Evolutionary conservation across 2,329 filamentous ascomycete genomes (phyloP).

Genomic region (Ceratocystis harringtonii): DNA sequence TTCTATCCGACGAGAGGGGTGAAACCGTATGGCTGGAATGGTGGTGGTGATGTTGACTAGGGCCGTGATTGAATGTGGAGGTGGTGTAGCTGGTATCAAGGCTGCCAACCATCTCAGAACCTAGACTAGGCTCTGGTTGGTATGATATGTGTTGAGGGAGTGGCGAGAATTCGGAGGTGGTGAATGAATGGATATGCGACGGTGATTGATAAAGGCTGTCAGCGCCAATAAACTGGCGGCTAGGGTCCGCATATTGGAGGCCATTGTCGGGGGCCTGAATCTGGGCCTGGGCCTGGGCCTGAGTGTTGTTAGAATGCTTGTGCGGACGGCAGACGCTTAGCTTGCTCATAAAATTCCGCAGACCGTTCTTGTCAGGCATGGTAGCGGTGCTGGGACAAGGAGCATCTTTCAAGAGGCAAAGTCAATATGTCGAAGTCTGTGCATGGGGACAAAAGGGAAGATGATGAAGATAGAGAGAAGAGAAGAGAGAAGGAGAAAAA

Average conservation of each 20-base stretch:
- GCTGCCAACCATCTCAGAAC: neutral
- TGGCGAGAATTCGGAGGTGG: neutral
- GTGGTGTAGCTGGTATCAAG: neutral
- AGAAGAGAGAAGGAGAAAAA: neutral
- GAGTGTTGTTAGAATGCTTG: neutral
- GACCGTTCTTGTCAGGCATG: conserved; percentile 8
- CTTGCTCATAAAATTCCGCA: conserved; percentile 4
- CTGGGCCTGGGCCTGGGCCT: no score
- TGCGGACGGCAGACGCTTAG: neutral
- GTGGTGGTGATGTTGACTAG: neutral
- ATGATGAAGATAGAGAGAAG: neutral
- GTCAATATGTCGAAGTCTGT: neutral
- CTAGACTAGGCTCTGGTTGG: neutral
- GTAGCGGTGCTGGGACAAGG: neutral
- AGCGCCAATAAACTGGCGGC: neutral
- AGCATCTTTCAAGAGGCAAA: conserved; percentile 5
- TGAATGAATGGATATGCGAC: neutral
- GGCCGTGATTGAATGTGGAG: neutral
- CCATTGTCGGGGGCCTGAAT: neutral
- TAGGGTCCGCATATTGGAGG: neutral
- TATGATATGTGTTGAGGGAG: neutral
- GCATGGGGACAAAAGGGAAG: neutral
- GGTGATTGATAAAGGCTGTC: neutral
- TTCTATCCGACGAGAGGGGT: neutral
- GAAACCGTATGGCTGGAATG: neutral